Base-by-base conservation (phyloP, 2,329 filamentous ascomycete species). In the Hypomyces perniciosus region DNA sequence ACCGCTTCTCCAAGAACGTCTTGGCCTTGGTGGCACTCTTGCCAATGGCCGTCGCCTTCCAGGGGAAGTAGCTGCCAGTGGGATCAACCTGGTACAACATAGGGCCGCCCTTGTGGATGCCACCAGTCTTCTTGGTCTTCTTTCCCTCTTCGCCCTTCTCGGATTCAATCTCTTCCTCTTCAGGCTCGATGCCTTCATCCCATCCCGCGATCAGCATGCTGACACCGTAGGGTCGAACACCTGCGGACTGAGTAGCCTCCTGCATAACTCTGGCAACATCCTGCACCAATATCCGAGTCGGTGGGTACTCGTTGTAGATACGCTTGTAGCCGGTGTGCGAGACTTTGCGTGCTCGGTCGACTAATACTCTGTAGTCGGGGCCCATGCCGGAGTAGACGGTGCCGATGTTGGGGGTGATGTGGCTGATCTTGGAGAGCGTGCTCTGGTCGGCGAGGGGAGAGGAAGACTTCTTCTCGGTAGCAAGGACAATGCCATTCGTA, bases 371-470 rank as follows among this genome's bases (percentile, higher is more conserved):
- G 77, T 97, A 99, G 73, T 99, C 93, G 54, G 93, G 93, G 30
- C 93, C 92, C 93, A 99, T 99, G 68, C 93, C 93, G 47, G 90
- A 91, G 77, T 99, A 99, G 64, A 99, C 93, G 89, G 97, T 96
- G 70, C 93, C 93, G 72, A 99, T 97, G 80, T 99, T 93, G 65
- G 93, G 93, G 44, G 93, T 99, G 76, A 99, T 91, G 69, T 95
- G 84, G 70, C 90, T 95, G 76, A 99, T 89, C 80, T 99, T 99
- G 64, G 91, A 93, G 59, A 96, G 85, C 38, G 93, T 97, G 63
- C 87, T 83, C 62, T 93, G 86, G 69, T 99, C 93, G 77, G 95
- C 92, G 65, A 99, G 88, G 48, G 93, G 91, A 45, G 93, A 96
- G 35, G 92, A 96, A 41, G 92, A 96, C 76, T 99, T 99, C 84